Conservation (phyloP, 2,329 filamentous ascomycete genomes). For the Aspergillus sp. region DNA sequence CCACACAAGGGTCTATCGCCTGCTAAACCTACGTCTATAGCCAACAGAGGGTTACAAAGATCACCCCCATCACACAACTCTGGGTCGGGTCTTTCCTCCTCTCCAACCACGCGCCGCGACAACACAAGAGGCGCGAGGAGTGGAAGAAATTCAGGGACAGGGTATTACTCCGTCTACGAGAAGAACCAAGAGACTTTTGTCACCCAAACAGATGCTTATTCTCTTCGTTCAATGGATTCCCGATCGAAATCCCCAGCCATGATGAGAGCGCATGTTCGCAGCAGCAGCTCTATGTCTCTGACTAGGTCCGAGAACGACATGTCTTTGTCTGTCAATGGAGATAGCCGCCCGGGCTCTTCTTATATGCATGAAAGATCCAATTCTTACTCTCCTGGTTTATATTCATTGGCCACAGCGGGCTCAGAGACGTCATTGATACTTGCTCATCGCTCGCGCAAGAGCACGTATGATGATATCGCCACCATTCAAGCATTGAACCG, state of each 20-base stretch:
- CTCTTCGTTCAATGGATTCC: conserved; percentile 33
- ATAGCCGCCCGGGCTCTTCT: conserved; percentile 30
- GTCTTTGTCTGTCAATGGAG: conserved; percentile 30
- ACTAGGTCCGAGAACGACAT: conserved; percentile 44
- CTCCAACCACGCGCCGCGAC: conserved; percentile 17
- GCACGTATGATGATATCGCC: conserved; percentile 47
- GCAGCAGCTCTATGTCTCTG: conserved; percentile 44
- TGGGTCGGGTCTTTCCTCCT: conserved; percentile 18
- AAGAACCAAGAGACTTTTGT: conserved; percentile 41
- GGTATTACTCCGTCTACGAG: conserved; percentile 38
- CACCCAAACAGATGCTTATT: conserved; percentile 44
- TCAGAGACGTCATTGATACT: conserved; percentile 47
- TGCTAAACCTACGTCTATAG: conserved; percentile 15
- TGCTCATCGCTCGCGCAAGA: conserved; percentile 42
- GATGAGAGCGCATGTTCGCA: conserved; percentile 42
- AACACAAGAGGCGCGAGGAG: conserved; percentile 15
- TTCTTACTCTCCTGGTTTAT: conserved; percentile 46
- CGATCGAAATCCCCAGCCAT: conserved; percentile 40
- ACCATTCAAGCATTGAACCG: conserved; percentile 44
- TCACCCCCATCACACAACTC: conserved; percentile 24
- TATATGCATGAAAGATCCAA: conserved; percentile 33
- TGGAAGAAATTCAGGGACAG: conserved; percentile 22
- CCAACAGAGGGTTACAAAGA: conserved; percentile 31
- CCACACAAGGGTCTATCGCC: conserved; percentile 9
- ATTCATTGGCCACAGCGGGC: conserved; percentile 45